phyloP scores from a whole-genome alignment of 371 early-diverging fungal genomes.

The Lichtheimia ramosa region DNA sequence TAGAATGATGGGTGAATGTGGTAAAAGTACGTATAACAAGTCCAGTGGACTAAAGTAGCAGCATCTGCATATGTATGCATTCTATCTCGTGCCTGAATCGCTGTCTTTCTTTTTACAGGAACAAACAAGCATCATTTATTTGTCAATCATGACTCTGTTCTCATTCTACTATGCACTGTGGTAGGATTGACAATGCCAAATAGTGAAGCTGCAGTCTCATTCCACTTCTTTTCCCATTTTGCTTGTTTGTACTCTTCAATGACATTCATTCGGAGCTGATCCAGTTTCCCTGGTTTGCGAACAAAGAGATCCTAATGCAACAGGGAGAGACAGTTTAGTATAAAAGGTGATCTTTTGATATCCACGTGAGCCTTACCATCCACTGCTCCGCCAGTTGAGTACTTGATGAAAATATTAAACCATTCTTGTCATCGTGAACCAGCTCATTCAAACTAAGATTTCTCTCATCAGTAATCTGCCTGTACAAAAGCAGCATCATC shows the following conservation, averaged over 20 bases:
- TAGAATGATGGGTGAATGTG: no score
- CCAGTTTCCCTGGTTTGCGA: slow-evolving; percentile 27
- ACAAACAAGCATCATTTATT: no score
- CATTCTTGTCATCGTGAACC: slow-evolving; percentile 74
- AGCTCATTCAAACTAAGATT: slow-evolving; percentile 74
- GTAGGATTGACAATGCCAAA: no score
- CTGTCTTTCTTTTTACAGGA: not conserved
- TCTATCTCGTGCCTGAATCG: not conserved
- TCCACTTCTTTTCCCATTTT: slow-evolving; percentile 49
- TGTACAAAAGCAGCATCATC: not conserved
- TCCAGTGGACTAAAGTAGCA: no score
- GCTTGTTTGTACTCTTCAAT: slow-evolving; percentile 31
- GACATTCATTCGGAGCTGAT: slow-evolving; percentile 30
- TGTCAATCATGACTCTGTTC: no score
- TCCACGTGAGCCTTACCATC: slow-evolving; percentile 25
- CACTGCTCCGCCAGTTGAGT: slow-evolving; percentile 65
- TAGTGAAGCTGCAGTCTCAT: no score
- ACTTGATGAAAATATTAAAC: slow-evolving; percentile 72
- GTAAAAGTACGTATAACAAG: no score
- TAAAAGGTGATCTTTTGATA: not conserved
- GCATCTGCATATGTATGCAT: not conserved
- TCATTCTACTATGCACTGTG: no score
- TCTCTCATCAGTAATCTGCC: no score
- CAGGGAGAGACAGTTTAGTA: not conserved
- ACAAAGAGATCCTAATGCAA: slow-evolving; percentile 37